Evolutionary conservation across 768 basidiomycete genomes (phyloP).

Genomic region (Dacryopinax primogenitus): DNA sequence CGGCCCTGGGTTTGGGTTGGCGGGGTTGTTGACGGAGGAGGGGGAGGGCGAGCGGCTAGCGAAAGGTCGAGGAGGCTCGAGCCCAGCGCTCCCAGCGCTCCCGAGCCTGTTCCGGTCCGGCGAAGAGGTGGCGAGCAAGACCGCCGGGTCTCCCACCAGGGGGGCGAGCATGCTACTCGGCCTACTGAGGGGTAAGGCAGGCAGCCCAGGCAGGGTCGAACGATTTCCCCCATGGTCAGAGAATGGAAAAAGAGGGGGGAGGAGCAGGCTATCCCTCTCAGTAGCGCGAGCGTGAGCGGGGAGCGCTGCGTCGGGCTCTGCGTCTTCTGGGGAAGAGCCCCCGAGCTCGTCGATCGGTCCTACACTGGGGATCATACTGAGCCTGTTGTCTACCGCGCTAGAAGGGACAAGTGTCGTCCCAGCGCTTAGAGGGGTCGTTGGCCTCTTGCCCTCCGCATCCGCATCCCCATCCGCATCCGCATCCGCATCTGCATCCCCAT

Average conservation of each 20-base stretch:
- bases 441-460: background rate
- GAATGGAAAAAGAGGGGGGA: background rate
- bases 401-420: background rate
- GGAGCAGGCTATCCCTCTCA: constrained; percentile 1
- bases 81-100: background rate
- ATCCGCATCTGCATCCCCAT: too few species aligned
- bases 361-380: background rate
- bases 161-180: background rate
- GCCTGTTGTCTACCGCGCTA: background rate
- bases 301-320: background rate
- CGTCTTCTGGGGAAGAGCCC: background rate
- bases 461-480: background rate
- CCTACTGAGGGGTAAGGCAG: background rate
- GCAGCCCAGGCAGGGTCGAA: background rate
- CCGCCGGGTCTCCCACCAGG: background rate
- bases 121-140: background rate
- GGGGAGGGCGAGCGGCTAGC: background rate
- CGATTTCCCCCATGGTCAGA: background rate
- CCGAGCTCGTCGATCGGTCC: background rate
- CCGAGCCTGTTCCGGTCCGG: background rate
- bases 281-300: background rate
- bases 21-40: too few species aligned
- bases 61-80: background rate
- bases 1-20: too few species aligned
- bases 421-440: background rate